Base-by-base conservation (phyloP, 2,329 filamentous ascomycete species). In the Pseudocercospora cruenta region DNA sequence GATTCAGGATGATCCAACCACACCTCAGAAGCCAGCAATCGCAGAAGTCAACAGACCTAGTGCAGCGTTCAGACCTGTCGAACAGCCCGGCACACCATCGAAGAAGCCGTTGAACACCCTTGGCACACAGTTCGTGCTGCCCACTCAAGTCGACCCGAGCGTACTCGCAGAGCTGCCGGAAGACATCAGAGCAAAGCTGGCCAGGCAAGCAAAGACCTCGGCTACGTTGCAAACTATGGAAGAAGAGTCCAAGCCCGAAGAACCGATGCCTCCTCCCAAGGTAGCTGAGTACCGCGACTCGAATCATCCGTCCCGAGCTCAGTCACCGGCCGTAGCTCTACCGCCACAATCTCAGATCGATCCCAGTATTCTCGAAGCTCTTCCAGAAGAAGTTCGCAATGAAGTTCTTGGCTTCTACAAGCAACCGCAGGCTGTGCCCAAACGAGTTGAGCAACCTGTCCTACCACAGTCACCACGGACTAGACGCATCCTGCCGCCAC, bases 81-180 rank as follows among this genome's bases (percentile, higher is more conserved):
- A 58, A 16, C 67, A 67, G 58, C 67, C 69, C 2, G 70, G 65
- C 19, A 91, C 76, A 66, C 81, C 69, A 81, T 87, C 78, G 81
- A 90, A 80, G 22, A 90, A 85, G 68, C 89, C 89, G 1, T 81
- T 97, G 22, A 96, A 97, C 73, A 86, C 92, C 2, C 83, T 88
- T 2, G 93, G 94, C 1, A 97, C 94, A 0, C 95, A 99, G 74
- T 99, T 99, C 74, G 87, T 98, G 55, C 84, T 99, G 71, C 95
- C 95, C 0, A 87, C 87, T 0, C 92, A 97, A 71, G 86, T 91
- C 1, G 95, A 99, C 75, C 89, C 90, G 0, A 83, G 85, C n/a
- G 90, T 97, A 0, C 80, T 98, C 3, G 91, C 91, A 1, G 93
- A 96, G 73, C 83, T 99, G 3, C 94, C 94, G 0, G 84, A 83